Evolutionary conservation across 78 protist genomes (phyloP).

Genomic region (Mastigamoeba balamuthi): DNA sequence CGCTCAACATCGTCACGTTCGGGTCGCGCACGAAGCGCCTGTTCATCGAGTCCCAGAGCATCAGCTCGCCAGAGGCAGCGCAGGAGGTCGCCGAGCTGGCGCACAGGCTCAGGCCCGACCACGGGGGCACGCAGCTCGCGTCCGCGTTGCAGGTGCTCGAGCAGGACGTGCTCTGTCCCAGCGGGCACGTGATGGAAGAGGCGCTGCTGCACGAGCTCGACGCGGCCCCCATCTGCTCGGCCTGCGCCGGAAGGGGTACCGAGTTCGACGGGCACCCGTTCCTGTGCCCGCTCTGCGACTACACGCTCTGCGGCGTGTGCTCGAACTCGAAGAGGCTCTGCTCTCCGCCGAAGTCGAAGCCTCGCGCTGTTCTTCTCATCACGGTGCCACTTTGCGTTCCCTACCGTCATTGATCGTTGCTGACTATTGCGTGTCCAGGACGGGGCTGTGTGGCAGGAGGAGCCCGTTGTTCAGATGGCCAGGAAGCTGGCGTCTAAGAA

Average conservation of each 20-base stretch:
- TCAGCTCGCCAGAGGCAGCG: too few relatives aligned
- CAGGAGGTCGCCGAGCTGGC: too few relatives aligned
- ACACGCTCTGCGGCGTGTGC: not conserved
- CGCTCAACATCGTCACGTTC: too few relatives aligned
- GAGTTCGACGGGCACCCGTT: not conserved
- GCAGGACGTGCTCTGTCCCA: too few relatives aligned
- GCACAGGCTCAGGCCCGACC: too few relatives aligned
- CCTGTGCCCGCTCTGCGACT: not conserved
- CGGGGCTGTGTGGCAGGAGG: not conserved
- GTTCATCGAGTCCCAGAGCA: too few relatives aligned
- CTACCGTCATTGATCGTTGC: not conserved
- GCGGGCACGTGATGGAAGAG: too few relatives aligned
- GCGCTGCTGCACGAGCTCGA: not conserved
- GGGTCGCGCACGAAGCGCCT: too few relatives aligned
- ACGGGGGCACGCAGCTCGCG: too few relatives aligned
- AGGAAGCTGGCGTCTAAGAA: not conserved
- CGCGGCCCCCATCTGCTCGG: not conserved
- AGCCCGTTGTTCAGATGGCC: not conserved
- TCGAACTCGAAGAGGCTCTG: not conserved
- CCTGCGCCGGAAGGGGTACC: not conserved
- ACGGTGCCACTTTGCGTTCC: not conserved
- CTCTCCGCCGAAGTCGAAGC: not conserved
- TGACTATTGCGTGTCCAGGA: not conserved
- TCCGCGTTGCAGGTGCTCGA: too few relatives aligned
- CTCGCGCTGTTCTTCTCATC: not conserved